Evolutionary conservation across 108 stramenopile species (phyloP).

Genomic region (Skeletonema tropicum): DNA sequence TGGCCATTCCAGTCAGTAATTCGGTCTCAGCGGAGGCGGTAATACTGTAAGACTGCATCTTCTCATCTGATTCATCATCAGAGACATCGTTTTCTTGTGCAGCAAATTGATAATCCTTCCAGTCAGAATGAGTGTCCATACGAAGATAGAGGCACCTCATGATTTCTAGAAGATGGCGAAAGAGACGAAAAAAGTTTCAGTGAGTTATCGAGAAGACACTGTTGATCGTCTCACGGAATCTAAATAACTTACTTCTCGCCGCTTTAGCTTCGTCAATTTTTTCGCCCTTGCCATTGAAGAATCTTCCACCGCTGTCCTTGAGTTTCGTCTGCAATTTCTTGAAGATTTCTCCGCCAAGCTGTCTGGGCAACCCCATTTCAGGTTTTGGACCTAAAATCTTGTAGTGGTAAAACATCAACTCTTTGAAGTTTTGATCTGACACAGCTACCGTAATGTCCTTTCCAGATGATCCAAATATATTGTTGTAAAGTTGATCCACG

Average conservation of each 20-base stretch:
- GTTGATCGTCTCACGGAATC: not conserved
- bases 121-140: not conserved
- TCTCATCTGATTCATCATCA: conserved; percentile 1
- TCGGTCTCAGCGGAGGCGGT: conserved; percentile 1
- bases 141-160: not conserved
- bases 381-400: not conserved
- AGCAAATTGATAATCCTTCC: not conserved
- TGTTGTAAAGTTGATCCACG: not conserved
- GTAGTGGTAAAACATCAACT: conserved; percentile 4
- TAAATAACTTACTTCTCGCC: not conserved
- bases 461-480: not conserved
- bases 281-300: not conserved
- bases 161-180: not conserved
- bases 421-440: not conserved
- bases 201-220: not conserved
- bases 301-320: not conserved
- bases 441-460: not conserved
- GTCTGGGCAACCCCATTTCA: not conserved
- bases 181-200: not conserved
- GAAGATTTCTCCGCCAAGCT: not conserved
- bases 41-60: not conserved
- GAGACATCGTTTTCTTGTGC: not conserved
- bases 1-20: not conserved
- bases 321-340: conserved; percentile 2
- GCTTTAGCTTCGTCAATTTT: not conserved